Evolutionary conservation across 1,284 basidiomycete species (phyloP), one percentile per base, ranked within the genome.

Genomic region (Leccinum pallidistipes): DNA sequence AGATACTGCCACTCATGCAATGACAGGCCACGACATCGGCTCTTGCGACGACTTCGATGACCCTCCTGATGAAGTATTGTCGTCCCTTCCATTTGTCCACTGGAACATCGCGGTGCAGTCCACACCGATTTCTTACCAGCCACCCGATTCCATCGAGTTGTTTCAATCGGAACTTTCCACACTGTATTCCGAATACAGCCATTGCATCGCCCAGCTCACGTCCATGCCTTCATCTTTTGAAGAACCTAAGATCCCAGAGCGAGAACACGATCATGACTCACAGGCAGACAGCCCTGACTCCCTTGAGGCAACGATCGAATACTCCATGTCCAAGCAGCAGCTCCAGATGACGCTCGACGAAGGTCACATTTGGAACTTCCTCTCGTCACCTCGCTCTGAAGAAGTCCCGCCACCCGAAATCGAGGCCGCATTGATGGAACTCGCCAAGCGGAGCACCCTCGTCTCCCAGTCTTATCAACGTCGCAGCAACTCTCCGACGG

Each of bases 311-410:
- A 75, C 74, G 18, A 71, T 76, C 29, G 82, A 83, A 57, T 77
- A 82, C 52, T 78, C 78, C 7, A 82, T 89, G 79, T 88, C 88
- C 40, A 90, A 86, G 72, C 78, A 78, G 2, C 90, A 92, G 66
- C 71, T 82, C 32, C 80, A 84, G 61, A 80, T 92, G 49, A 81
- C 81, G 1, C 60, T 81, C 3, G 85, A 88, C 55, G 90, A 92
- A 71, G 84, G 83, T 36, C 72, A 74, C 56, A 71, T 92, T 52
- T 92, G 91, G 91, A 70, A 80, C 5, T 66, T 77, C 3, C 70
- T 89, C 16, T 68, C 70, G 36, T 21, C 38, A 2, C 61, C 61
- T 1, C 55, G 59, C 8, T 55, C 64, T 10, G 62, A 64, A 36
- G 38, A 36, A 36, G 34, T 18, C 6, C 53, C 63, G 5, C 50